Percentiles rank a stretch among this genome's conserved stretches.
These are phyloP conservation scores for Rasamsonia emersonii DNA, from an alignment of 2,329 filamentous ascomycete species.

Conservation along the genomic window DNA sequence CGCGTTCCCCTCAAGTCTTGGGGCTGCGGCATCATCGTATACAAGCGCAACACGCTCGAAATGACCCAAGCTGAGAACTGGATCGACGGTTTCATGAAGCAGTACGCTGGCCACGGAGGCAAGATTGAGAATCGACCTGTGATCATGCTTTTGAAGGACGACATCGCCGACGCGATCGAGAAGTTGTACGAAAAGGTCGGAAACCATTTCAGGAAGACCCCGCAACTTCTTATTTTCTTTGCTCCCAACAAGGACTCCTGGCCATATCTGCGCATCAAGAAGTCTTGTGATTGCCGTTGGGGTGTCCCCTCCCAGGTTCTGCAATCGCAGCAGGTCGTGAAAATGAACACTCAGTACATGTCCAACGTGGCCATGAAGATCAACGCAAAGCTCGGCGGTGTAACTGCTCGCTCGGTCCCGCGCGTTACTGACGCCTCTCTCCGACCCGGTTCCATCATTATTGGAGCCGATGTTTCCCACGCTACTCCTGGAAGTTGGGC, in stretches of 20 bases:
- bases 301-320: conserved; percentile 79
- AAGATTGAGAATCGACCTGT: conserved; percentile 39
- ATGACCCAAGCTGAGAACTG: conserved; percentile 43
- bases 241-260: conserved; percentile 62
- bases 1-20: conserved; percentile 56
- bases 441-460: conserved; percentile 58
- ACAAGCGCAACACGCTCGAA: conserved; percentile 42
- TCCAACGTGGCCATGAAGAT: conserved; percentile 96
- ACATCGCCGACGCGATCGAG: conserved; percentile 47
- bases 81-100: conserved; percentile 51
- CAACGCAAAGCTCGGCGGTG: conserved; percentile 87
- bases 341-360: conserved; percentile 71
- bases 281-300: conserved; percentile 74
- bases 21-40: conserved; percentile 62
- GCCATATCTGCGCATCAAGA: conserved; percentile 80
- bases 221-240: conserved; percentile 74
- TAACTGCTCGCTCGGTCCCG: conserved; percentile 51
- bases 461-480: conserved; percentile 89
- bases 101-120: conserved; percentile 56
- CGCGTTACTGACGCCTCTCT: conserved; percentile 31
- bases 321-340: conserved; percentile 59
- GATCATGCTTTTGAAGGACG: conserved; percentile 32
- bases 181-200: conserved; percentile 49
- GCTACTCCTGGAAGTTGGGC: conserved; percentile 57
- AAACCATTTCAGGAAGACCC: conserved; percentile 45